Evolutionary conservation across 129 eudicot species (phyloP), one percentile per base, ranked within the genome.

Genomic region (Rutidosis leptorrhynchoides): DNA sequence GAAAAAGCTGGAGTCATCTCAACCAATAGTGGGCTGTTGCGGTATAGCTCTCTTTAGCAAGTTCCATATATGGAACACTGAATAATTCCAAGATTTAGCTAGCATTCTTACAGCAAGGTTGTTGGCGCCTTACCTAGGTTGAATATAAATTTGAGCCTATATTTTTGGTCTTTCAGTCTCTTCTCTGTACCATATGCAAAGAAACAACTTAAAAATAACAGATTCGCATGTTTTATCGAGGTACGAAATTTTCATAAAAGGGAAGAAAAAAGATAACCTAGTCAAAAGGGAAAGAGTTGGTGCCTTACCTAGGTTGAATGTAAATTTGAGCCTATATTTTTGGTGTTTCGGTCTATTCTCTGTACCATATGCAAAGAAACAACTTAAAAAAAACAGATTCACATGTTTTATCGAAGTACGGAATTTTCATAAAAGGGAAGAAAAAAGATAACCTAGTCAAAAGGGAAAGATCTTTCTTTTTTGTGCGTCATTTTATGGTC

Each of bases 321-420:
- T 95, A 93, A 27, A 93, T 89, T 77, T 84, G 92, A 42, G 95
- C 99, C 99, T 96, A 93, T 33, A 89, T 74, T 82, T 89, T 82
- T 37, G 99, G 99, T 62, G 81, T 76, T 67, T 89, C 96, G 10
- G 72, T 93, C n/a, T n/a, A n/a, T n/a, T n/a, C 95, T 68, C 99
- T 93, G 78, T 64, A 62, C 62, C 58, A 33, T 51, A 77, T 22
- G 43, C 62, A 55, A 46, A 21, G 26, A 33, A 58, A 48, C 57
- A 23, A 62, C 21, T 21, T 3, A 26, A 66, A 49, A 52, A 54
- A 19, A 32, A 7, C 3, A 11, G 61, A 73, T n/a, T 21, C 63
- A 69, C 20, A 8, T 8, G 27, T 57, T 35, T 30, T 11, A 33
- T 53, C 15, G 63, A 33, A 57, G 16, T 49, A 54, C 5, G 32